phyloP scores from a whole-genome alignment of 306 rosid species.

The Vigna unguiculata region DNA sequence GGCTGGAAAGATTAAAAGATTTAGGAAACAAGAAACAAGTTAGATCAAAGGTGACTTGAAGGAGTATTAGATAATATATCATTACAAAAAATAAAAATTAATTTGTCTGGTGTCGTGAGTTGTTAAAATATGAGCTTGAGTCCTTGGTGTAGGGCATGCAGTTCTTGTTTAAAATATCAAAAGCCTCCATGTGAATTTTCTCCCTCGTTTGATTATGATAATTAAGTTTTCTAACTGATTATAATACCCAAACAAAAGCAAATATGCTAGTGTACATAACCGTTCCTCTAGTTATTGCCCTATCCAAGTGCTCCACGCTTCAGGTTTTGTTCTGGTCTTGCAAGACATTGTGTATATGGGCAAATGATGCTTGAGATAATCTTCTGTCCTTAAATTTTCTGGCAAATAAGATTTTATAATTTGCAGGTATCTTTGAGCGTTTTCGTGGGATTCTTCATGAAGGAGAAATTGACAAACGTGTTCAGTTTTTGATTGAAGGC shows the following conservation, averaged over 20 bases:
- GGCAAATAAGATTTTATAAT: neutral
- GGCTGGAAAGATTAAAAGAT: neutral
- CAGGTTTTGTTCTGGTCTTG: slow-evolving; percentile 15
- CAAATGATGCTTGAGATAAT: slow-evolving; percentile 15
- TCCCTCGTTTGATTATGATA: neutral
- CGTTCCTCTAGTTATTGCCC: neutral
- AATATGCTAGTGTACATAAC: neutral
- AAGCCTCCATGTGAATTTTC: slow-evolving; percentile 1
- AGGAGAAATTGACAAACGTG: slow-evolving; percentile 94
- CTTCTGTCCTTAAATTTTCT: neutral
- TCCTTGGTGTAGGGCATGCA: neutral
- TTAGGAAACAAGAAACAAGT: slow-evolving; percentile 36
- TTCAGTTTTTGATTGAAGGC: slow-evolving; percentile 89
- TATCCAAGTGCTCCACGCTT: neutral
- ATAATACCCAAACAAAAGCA: slow-evolving; percentile 22
- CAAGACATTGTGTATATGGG: neutral
- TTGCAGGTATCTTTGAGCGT: slow-evolving; percentile 92
- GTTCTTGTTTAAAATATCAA: slow-evolving; percentile 5
- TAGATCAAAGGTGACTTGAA: slow-evolving; percentile 2
- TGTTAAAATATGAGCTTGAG: neutral
- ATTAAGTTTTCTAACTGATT: neutral
- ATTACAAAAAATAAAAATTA: neutral
- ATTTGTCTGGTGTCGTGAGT: neutral
- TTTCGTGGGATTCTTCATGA: slow-evolving; percentile 97
- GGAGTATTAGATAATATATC: slow-evolving; percentile 9